Evolutionary conservation across 495 filamentous ascomycete species (phyloP).

Genomic region (Chaetomium tenue): DNA sequence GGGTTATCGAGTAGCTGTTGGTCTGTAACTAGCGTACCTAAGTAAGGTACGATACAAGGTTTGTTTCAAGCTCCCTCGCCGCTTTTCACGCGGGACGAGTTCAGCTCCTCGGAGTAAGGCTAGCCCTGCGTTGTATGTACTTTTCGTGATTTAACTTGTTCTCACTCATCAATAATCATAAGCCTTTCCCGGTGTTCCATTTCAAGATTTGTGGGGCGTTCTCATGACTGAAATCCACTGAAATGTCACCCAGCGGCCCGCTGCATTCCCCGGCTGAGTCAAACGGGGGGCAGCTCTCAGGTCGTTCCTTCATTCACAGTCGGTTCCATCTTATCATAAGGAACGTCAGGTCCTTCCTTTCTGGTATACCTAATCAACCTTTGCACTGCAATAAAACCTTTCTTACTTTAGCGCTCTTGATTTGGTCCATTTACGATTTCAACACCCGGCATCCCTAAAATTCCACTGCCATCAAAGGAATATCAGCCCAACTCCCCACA

Average conservation of each 20-base stretch:
- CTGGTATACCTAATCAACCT: background rate
- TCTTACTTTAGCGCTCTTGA: background rate
- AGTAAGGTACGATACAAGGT: too few relatives aligned
- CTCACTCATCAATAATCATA: too few relatives aligned
- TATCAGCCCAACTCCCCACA: background rate
- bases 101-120: too few relatives aligned
- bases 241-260: background rate
- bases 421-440: background rate
- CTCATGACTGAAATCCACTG: background rate
- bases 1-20: too few relatives aligned
- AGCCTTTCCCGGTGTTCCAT: background rate
- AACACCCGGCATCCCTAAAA: background rate
- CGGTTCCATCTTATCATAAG: too few relatives aligned
- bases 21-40: too few relatives aligned
- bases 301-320: too few relatives aligned
- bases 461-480: background rate
- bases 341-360: too few relatives aligned
- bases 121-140: too few relatives aligned
- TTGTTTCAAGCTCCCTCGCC: too few relatives aligned
- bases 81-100: too few relatives aligned
- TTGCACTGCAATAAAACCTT: background rate
- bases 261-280: slow-evolving; percentile 21
- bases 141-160: too few relatives aligned
- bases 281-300: slow-evolving; percentile 3
- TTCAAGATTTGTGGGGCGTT: background rate